Conservation (phyloP, 1,284 basidiomycete species). For the Exobasidium rhododendri region DNA sequence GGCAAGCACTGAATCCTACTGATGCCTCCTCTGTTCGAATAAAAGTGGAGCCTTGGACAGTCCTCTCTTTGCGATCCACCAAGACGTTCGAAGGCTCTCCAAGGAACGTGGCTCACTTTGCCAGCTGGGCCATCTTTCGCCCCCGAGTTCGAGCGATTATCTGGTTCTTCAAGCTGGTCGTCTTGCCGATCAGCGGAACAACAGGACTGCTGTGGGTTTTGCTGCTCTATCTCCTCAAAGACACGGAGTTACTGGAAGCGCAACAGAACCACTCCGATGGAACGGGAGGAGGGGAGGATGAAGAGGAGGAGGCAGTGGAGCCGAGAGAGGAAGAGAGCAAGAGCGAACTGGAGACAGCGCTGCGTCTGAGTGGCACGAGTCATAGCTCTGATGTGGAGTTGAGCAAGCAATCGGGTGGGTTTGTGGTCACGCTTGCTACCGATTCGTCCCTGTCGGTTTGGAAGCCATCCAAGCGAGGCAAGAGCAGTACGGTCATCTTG, state of each 20-base stretch:
- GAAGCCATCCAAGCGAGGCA: conserved; percentile 9
- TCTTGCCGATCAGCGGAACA: conserved; percentile 78
- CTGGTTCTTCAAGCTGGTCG: conserved; percentile 75
- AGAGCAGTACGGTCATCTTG: conserved; percentile 16
- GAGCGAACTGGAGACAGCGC: conserved; percentile 57
- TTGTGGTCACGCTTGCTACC: conserved; percentile 72
- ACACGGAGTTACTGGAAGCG: conserved; percentile 82
- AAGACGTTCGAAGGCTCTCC: conserved; percentile 2
- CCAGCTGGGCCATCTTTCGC: conserved; percentile 48
- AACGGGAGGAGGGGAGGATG: conserved; percentile 11
- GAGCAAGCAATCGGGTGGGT: conserved; percentile 68
- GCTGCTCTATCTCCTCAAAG: conserved; percentile 83
- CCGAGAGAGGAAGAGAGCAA: conserved; percentile 38
- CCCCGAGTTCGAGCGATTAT: conserved; percentile 60
- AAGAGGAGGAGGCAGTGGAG: conserved; percentile 47
- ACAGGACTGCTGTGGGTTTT: conserved; percentile 72
- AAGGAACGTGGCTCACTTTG: conserved; percentile 29
- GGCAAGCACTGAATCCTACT: conserved; percentile 75
- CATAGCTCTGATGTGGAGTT: conserved; percentile 78
- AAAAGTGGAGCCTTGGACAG: conserved; percentile 72
- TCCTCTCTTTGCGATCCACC: conserved; percentile 65
- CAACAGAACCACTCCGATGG: conserved; percentile 62
- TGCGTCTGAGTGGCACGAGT: conserved; percentile 70
- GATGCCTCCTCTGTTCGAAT: conserved; percentile 72
- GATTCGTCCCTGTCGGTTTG: conserved; percentile 56